Conservation (phyloP, 2,329 filamentous ascomycete genomes). For the Trichothecium sympodiale region DNA sequence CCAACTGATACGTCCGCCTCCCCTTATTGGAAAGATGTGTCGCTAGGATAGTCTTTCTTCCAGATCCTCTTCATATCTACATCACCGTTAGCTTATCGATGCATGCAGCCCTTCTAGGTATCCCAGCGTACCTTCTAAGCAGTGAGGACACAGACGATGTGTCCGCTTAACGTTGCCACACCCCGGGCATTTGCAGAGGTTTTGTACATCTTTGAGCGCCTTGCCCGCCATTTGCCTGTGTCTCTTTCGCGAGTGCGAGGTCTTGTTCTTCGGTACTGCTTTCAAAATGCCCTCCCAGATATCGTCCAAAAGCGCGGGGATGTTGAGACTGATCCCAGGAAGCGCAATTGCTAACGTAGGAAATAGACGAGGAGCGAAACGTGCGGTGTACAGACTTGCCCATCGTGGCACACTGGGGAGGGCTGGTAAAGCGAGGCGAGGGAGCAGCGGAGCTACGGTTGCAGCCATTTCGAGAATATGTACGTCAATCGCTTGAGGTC, state of each 20-base stretch:
- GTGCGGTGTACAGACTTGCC: constrained; percentile 31
- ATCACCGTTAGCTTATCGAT: constrained; percentile 5
- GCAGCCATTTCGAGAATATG: constrained; percentile 30
- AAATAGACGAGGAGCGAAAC: constrained; percentile 35
- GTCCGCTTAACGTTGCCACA: constrained; percentile 83
- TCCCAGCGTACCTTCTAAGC: constrained; percentile 60
- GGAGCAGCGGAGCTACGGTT: constrained; percentile 37
- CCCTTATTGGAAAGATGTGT: constrained; percentile 18
- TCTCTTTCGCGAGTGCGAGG: constrained; percentile 89
- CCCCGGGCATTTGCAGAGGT: constrained; percentile 76
- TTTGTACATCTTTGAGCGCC: constrained; percentile 80
- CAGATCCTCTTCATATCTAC: constrained; percentile 36
- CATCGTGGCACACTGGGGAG: constrained; percentile 30
- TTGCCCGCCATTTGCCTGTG: constrained; percentile 93
- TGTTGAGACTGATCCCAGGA: constrained; percentile 45
- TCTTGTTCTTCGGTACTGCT: constrained; percentile 98
- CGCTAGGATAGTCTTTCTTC: constrained; percentile 24
- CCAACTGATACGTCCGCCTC: background rate
- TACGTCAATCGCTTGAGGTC: background rate
- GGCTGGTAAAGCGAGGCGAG: constrained; percentile 35
- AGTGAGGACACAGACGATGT: constrained; percentile 80
- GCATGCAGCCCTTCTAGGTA: background rate
- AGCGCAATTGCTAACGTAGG: constrained; percentile 45
- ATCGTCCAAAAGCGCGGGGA: constrained; percentile 56
- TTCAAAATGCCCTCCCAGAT: constrained; percentile 89